Base-by-base conservation (phyloP, 352 stramenopile genomes). In the Globisporangium radiosum region DNA sequence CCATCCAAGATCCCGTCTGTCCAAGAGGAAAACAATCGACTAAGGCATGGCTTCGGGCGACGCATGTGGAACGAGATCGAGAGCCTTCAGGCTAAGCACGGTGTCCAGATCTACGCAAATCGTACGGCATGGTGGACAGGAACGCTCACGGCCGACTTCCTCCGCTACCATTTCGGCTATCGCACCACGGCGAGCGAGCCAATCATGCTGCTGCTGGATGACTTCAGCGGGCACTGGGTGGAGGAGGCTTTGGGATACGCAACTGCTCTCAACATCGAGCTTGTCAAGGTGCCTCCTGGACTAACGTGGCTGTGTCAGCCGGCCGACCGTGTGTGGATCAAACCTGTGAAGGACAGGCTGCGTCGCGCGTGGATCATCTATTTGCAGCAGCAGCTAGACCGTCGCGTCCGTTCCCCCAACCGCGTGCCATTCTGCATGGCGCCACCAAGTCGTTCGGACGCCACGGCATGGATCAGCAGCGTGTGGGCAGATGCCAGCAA, bases 141-240 rank as follows among this genome's bases (percentile, higher is more conserved):
- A 9, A 36, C 45, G 19, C 47, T 77, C 17, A 68, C 57, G 1
- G 19, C 71, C 0, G 37, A 61, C n/a, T 72, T 71, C 25, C 14
- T 79, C 17, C 17, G 52, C 19, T 77, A 65, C 42, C 66, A 73
- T 19, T 79, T 78, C 51, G 65, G 62, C 7, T 47, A 61, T 7
- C 51, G 63, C 5, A 49, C 11, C 1, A 11, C 40, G 1, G 37
- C 56, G 14, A 65, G 51, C 48, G 54, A 75, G 11, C 62, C 62
- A 10, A 42, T 71, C 0, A 36, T 78, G 14, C 48, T 78, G 0
- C 54, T 76, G 2, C 62, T 76, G 3, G 63, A 77, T 40, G 54
- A 57, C 39, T 69, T 69, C 44, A 54, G 37, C 1, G 60, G 60
- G 1, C 50, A 65, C 15, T 65, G 47, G 53, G 45, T 57, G 19